A percentile compares a stretch with the other conserved stretches of the same genome.
Evolutionary conservation across 306 rosid species (phyloP).

Genomic region (Pterocarpus santalinus): DNA sequence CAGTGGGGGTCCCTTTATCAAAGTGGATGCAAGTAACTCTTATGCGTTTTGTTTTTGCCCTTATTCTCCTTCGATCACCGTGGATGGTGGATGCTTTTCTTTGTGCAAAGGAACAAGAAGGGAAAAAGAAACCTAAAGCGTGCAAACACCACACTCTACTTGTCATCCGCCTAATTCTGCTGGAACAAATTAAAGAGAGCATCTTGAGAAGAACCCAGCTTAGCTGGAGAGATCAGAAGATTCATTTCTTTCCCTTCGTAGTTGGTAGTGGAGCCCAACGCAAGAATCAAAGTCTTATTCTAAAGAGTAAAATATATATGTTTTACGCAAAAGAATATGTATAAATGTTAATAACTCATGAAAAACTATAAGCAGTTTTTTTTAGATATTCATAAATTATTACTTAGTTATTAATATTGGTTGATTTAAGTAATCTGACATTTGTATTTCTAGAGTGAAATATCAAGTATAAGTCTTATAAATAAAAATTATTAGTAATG

Average conservation of each 20-base stretch:
- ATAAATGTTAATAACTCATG: neutral
- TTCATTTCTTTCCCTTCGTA: neutral
- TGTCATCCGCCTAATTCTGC: neutral
- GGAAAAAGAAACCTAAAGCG: no score
- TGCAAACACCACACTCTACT: neutral
- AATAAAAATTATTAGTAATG: no score
- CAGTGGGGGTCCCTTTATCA: neutral
- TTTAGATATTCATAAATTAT: no score
- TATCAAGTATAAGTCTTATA: no score
- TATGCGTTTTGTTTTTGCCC: neutral
- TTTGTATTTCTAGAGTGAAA: no score
- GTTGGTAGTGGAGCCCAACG: slow-evolving; percentile 1
- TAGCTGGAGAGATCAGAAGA: neutral
- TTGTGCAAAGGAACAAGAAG: neutral
- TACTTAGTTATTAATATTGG: no score
- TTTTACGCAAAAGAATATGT: no score
- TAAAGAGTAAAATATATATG: neutral
- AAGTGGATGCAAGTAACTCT: neutral
- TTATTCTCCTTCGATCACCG: neutral
- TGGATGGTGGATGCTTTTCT: neutral
- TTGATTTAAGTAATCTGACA: no score
- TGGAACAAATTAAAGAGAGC: neutral
- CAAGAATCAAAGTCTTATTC: neutral
- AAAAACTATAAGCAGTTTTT: no score
- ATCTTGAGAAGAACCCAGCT: neutral